phyloP scores from a whole-genome alignment of 2,329 filamentous ascomycete genomes.

The Beauveria sp. region DNA sequence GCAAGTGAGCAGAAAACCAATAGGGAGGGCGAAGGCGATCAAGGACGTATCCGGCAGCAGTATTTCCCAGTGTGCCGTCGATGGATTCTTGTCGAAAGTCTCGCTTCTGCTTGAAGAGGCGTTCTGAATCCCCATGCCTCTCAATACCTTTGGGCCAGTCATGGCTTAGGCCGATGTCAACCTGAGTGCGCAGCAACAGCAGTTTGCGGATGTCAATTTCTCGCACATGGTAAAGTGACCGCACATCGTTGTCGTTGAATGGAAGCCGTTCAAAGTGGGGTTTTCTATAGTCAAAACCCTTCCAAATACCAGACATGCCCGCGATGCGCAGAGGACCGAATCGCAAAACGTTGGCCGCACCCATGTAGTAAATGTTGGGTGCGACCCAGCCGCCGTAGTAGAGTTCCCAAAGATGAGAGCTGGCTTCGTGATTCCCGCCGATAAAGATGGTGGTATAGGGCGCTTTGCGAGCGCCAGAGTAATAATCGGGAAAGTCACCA shows the following conservation, averaged over 20 bases:
- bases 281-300: conserved; percentile 78
- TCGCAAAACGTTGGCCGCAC: conserved; percentile 87
- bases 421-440: conserved; percentile 87
- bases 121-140: conserved; percentile 60
- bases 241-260: conserved; percentile 69
- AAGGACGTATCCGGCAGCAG: conserved; percentile 72
- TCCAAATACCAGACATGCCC: conserved; percentile 91
- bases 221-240: conserved; percentile 80
- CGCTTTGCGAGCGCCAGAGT: conserved; percentile 66
- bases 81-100: conserved; percentile 69
- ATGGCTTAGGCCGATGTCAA: conserved; percentile 88
- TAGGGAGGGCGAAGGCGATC: conserved; percentile 74
- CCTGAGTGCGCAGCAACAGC: conserved; percentile 72
- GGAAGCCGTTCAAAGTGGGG: conserved; percentile 80
- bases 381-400: conserved; percentile 97
- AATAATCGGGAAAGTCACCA: conserved; percentile 92
- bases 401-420: conserved; percentile 82
- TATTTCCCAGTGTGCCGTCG: conserved; percentile 68
- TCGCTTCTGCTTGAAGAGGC: conserved; percentile 65
- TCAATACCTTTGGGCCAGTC: conserved; percentile 91
- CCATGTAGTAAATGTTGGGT: conserved; percentile 94
- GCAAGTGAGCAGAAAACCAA: conserved; percentile 93
- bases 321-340: conserved; percentile 81
- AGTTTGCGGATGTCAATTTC: conserved; percentile 90
- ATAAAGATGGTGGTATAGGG: conserved; percentile 90